These are phyloP conservation scores for Macrolepiota dolichaula DNA, from an alignment of 768 basidiomycete species.

Conservation along the genomic window DNA sequence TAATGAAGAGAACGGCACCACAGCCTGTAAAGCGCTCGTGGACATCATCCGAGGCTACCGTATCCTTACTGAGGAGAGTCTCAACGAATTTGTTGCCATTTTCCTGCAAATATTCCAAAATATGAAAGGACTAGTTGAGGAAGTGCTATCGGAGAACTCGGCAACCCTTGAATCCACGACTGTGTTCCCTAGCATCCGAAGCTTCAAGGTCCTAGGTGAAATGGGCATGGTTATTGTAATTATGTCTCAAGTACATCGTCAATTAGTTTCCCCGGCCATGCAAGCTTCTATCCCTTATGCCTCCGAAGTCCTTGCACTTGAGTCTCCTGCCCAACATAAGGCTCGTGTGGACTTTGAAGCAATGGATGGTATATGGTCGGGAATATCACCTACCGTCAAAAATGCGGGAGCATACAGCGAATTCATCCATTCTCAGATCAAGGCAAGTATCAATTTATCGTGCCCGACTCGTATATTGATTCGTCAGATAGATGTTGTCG, in stretches of 20 bases:
- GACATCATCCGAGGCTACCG: slow-evolving; percentile 84
- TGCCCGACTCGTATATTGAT: background rate
- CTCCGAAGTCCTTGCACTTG: slow-evolving; percentile 72
- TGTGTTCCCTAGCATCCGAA: slow-evolving; percentile 69
- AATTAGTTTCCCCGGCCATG: slow-evolving; percentile 61
- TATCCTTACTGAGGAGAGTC: slow-evolving; percentile 64
- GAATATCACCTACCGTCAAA: slow-evolving; percentile 72
- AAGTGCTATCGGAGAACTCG: slow-evolving; percentile 72
- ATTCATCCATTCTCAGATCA: slow-evolving; percentile 86
- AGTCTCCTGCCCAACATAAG: slow-evolving; percentile 77
- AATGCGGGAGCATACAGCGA: slow-evolving; percentile 77
- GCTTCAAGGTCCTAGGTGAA: slow-evolving; percentile 93
- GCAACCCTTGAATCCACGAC: slow-evolving; percentile 48
- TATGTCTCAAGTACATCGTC: slow-evolving; percentile 79
- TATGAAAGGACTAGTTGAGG: slow-evolving; percentile 66
- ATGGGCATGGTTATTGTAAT: slow-evolving; percentile 90
- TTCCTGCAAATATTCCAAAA: slow-evolving; percentile 78
- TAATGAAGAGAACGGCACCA: slow-evolving; percentile 93
- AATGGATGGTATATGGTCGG: slow-evolving; percentile 79
- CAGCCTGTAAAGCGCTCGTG: slow-evolving; percentile 87
- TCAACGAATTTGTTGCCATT: slow-evolving; percentile 76
- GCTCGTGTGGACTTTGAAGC: slow-evolving; percentile 78
- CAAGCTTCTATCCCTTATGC: slow-evolving; percentile 72
- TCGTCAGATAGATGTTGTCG: slow-evolving; percentile 68
- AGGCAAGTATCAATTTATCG: slow-evolving; percentile 45